phyloP scores from a whole-genome alignment of 129 eudicot genomes.

The Flaveria trinervia region DNA sequence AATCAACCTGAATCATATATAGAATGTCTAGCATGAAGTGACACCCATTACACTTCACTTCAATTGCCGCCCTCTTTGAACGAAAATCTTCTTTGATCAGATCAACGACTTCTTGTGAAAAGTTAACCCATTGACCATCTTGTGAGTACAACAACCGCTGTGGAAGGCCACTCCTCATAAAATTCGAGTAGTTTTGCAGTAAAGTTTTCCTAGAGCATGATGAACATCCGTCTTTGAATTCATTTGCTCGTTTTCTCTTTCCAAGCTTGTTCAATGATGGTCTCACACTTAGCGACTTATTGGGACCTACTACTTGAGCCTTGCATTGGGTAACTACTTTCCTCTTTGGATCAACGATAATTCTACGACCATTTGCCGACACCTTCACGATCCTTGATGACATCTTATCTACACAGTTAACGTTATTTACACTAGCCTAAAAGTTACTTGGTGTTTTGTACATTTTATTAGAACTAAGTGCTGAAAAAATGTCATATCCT shows the following conservation, averaged over 20 bases:
- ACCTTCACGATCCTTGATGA: slow-evolving; percentile 65
- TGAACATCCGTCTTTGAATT: slow-evolving; percentile 38
- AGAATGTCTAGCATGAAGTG: slow-evolving; percentile 59
- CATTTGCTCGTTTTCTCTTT: slow-evolving; percentile 67
- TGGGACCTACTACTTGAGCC: slow-evolving; percentile 28
- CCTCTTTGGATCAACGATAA: slow-evolving; percentile 61
- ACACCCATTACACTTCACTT: slow-evolving; percentile 49
- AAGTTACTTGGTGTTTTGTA: slow-evolving; percentile 30
- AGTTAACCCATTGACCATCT: slow-evolving; percentile 82
- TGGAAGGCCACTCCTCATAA: slow-evolving; percentile 57
- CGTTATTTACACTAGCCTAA: slow-evolving; percentile 44
- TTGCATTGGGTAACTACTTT: slow-evolving; percentile 44
- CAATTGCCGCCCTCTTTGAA: slow-evolving; percentile 51
- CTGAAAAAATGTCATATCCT: slow-evolving; percentile 35
- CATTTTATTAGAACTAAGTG: slow-evolving; percentile 24
- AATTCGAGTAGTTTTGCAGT: slow-evolving; percentile 58
- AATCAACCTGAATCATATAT: slow-evolving; percentile 64
- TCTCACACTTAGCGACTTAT: slow-evolving; percentile 35
- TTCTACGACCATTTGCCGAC: slow-evolving; percentile 59
- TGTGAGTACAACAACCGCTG: slow-evolving; percentile 68
- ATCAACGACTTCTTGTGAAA: slow-evolving; percentile 47
- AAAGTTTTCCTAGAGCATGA: slow-evolving; percentile 45
- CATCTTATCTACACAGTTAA: slow-evolving; percentile 59
- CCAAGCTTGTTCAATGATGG: slow-evolving; percentile 44
- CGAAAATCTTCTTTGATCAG: slow-evolving; percentile 56